Evolutionary conservation across 805 yeast species (phyloP).

Genomic region (Crinitomyces ghanaensis): DNA sequence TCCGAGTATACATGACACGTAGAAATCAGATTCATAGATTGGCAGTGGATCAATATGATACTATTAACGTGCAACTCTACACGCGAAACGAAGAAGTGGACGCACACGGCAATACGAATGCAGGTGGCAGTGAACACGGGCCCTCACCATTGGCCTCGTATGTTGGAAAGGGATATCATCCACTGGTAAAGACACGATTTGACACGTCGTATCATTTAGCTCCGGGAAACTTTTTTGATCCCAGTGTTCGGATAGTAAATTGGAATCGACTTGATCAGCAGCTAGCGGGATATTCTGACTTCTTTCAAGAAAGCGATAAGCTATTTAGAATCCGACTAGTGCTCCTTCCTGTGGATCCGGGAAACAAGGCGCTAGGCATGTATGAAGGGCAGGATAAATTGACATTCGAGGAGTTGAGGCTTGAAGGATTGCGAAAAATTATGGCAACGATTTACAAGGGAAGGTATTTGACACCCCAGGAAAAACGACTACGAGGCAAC

Average conservation of each 20-base stretch:
- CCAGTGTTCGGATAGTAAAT: constrained; percentile 36
- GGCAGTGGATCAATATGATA: constrained; percentile 57
- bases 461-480: constrained; percentile 35
- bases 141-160: too few species aligned
- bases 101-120: too few species aligned
- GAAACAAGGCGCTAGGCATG: too few species aligned
- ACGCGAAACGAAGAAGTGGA: constrained; percentile 11
- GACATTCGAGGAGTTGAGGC: constrained; percentile 73
- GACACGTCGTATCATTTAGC: constrained; percentile 54
- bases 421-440: constrained; percentile 76
- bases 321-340: constrained; percentile 72
- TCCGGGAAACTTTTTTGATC: constrained; percentile 42
- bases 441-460: constrained; percentile 50
- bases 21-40: constrained; percentile 82
- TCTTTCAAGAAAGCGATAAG: constrained; percentile 15
- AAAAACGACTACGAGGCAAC: constrained; percentile 23
- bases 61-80: constrained; percentile 71
- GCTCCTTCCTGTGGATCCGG: constrained; percentile 46
- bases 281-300: constrained; percentile 84
- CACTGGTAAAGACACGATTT: constrained; percentile 66
- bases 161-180: constrained; percentile 31
- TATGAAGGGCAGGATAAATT: constrained; percentile 47
- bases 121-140: too few species aligned
- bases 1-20: constrained; percentile 61
- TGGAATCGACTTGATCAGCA: constrained; percentile 91